These are phyloP conservation scores for Picea glauca DNA, from an alignment of 75 land plant species.

Conservation along the genomic window DNA sequence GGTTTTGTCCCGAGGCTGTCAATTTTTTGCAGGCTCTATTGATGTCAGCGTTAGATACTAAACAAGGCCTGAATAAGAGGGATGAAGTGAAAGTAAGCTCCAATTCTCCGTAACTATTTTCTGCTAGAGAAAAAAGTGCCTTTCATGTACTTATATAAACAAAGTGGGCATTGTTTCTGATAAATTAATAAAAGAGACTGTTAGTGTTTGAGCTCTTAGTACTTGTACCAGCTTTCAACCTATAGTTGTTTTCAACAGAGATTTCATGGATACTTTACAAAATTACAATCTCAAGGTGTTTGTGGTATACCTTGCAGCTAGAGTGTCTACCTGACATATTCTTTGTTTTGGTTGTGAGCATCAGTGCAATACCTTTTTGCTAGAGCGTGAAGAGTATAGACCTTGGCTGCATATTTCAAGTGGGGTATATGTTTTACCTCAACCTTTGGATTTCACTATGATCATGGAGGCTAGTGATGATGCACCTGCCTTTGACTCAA, in stretches of 20 bases:
- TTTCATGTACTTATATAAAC: neutral
- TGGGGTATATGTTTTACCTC: slow-evolving; percentile 14
- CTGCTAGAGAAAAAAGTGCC: neutral
- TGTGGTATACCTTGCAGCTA: neutral
- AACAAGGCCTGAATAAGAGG: slow-evolving; percentile 4
- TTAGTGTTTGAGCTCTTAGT: neutral
- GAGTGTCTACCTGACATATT: neutral
- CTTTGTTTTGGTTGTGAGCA: neutral
- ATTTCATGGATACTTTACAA: too few species aligned
- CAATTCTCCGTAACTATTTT: neutral
- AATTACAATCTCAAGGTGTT: neutral
- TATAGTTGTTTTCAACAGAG: neutral
- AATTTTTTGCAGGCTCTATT: slow-evolving; percentile 59
- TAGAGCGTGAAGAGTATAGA: slow-evolving; percentile 39
- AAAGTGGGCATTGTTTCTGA: neutral
- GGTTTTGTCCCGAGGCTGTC: slow-evolving; percentile 85
- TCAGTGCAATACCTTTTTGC: slow-evolving; percentile 14
- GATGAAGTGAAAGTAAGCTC: neutral
- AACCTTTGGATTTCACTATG: slow-evolving; percentile 47
- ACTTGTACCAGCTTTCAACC: neutral
- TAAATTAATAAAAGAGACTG: neutral
- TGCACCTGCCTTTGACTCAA: slow-evolving; percentile 51
- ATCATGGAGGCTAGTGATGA: slow-evolving; percentile 57
- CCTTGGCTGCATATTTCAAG: slow-evolving; percentile 51
- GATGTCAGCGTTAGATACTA: slow-evolving; percentile 40